Percentiles rank a stretch among this genome's conserved stretches.
Conservation (phyloP, 805 yeast genomes). For the Dipodascus albidus region DNA sequence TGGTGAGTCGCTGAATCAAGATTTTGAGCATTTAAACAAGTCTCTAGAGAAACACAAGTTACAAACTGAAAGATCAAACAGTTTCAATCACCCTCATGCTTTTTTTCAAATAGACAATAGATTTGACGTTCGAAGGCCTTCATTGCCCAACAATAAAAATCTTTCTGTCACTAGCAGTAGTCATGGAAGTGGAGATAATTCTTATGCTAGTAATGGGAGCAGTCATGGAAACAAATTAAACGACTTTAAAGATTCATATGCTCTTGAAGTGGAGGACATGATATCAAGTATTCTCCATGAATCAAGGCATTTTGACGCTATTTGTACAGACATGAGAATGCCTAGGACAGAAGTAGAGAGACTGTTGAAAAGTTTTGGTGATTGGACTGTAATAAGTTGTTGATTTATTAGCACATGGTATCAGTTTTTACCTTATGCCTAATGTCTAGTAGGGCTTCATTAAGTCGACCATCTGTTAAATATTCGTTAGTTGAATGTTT, state of each 20-base stretch:
- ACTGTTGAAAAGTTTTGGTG: conserved; percentile 36
- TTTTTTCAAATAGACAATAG: conserved; percentile 7
- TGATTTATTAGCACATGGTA: conserved; percentile 12
- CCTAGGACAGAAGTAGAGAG: conserved; percentile 44
- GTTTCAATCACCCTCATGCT: conserved; percentile 6
- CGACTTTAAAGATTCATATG: neutral
- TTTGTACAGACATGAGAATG: conserved; percentile 57
- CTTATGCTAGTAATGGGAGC: neutral
- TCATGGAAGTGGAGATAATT: neutral
- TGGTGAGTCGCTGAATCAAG: conserved; percentile 20
- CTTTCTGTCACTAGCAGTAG: neutral
- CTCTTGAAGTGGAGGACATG: conserved; percentile 12
- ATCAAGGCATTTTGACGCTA: conserved; percentile 26
- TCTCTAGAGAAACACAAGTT: conserved; percentile 2
- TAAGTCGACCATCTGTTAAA: conserved; percentile 23
- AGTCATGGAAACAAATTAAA: neutral
- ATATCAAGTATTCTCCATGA: conserved; percentile 12
- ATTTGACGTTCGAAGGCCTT: conserved; percentile 1
- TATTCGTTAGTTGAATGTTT: too few relatives aligned
- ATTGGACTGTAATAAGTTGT: conserved; percentile 34
- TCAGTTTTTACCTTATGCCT: conserved; percentile 23
- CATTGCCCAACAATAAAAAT: neutral
- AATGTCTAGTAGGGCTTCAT: conserved; percentile 28
- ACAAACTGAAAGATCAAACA: conserved; percentile 1
- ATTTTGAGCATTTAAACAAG: conserved; percentile 2